Base-by-base conservation (phyloP, 2,329 filamentous ascomycete genomes). In the Waltergamsia citrina region DNA sequence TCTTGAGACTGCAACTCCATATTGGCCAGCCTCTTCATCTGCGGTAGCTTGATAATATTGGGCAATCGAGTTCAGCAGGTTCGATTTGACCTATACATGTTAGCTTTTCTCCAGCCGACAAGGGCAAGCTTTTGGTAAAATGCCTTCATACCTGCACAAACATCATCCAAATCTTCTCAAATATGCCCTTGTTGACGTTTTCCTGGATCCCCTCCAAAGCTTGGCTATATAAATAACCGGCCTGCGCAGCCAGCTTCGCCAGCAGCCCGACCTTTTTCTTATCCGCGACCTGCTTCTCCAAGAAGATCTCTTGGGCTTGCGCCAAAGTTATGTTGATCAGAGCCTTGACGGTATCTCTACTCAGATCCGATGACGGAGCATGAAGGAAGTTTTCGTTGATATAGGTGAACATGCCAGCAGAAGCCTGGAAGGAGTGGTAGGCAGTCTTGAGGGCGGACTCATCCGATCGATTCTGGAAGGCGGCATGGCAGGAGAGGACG, bases 311-410 rank as follows among this genome's bases (percentile, higher is more conserved):
- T 56, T 98, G 93, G 4, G 84, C 90, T 58, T 98, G 92, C 2
- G 90, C 93, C 36, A 98, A 74, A 71, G 86, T 96, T 39, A 98
- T 77, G 33, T 81, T 75, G 52, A 98, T 96, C 43, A 98, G 61
- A 0, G 86, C 87, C 63, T 95, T 95, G 50, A 98, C 86, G 0
- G 92, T 98, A 33, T 98, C 90, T 40, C 92, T 70, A 55, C 88
- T 96, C 31, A 98, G 63, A 52, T 98, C 92, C n/a, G 85, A 88
- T 7, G 88, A 95, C 1, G 93, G 92, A 2, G 92, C 92, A 51
- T 98, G 92, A 23, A 98, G 67, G 55, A 98, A 98, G 63, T 98
- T 98, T 62, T 98, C 92, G 60, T 98, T 98, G 65, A 98, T 98
- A 52, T 98, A 98, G 34, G 90, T 96, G 59, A 96, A 98, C 92